Evolutionary conservation across 164 flowering plant genomes (phyloP).

Genomic region (Kalanchoe fedtschenkoi): DNA sequence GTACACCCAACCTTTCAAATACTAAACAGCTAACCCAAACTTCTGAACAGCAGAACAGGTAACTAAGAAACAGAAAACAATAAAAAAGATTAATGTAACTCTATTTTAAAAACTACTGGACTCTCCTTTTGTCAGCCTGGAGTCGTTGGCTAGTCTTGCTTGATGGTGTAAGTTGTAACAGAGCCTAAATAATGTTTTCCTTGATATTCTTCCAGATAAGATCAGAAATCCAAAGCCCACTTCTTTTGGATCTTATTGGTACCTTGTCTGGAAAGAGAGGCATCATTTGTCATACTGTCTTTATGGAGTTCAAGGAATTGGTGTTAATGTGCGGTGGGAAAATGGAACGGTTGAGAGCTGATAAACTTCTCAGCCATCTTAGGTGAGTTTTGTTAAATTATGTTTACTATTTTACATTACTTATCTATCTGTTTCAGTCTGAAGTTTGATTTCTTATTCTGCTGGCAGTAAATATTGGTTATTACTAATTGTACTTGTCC

Average conservation of each 20-base stretch:
- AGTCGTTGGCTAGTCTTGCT: too few relatives aligned
- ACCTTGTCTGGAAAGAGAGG: conserved; percentile 44
- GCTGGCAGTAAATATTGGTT: too few relatives aligned
- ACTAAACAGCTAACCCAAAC: too few relatives aligned
- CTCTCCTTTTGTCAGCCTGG: too few relatives aligned
- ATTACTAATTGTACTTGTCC: too few relatives aligned
- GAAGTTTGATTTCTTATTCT: neutral
- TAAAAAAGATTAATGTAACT: too few relatives aligned
- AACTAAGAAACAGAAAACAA: too few relatives aligned
- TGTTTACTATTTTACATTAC: neutral
- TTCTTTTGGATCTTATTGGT: conserved; percentile 33
- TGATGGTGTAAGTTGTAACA: too few relatives aligned
- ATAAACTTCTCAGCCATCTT: conserved; percentile 38
- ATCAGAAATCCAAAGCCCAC: conserved; percentile 64
- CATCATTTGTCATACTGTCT: conserved; percentile 60
- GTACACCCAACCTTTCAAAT: too few relatives aligned
- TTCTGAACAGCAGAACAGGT: too few relatives aligned
- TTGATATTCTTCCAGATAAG: conserved; percentile 33
- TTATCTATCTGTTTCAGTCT: neutral
- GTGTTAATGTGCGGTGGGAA: conserved; percentile 76
- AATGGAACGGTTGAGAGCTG: conserved; percentile 66
- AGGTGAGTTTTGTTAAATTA: conserved; percentile 29
- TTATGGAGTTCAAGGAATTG: conserved; percentile 65
- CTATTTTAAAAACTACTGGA: too few relatives aligned
- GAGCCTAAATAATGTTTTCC: conserved; percentile 3